Evolutionary conservation across 345 rosid genomes (phyloP).

Genomic region (Syzygium aqueum): DNA sequence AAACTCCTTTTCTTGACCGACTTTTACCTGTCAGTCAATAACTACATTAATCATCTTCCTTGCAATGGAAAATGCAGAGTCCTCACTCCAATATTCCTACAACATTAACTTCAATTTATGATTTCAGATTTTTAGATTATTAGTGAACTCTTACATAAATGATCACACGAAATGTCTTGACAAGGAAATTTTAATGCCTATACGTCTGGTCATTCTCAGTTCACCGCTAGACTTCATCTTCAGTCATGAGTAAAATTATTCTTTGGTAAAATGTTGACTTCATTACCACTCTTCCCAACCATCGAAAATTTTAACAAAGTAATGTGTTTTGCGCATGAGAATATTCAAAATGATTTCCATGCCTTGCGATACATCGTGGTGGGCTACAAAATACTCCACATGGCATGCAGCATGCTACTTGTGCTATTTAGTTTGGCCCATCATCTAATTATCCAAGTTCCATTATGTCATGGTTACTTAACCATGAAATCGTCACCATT

Average conservation of each 20-base stretch:
- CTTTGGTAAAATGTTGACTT: neutral
- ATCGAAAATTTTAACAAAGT: neutral
- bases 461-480: neutral
- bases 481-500: neutral
- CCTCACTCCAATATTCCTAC: neutral
- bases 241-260: neutral
- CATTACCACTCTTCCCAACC: neutral
- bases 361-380: neutral
- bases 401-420: neutral
- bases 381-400: neutral
- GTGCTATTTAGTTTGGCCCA: neutral
- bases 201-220: neutral
- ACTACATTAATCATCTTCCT: neutral
- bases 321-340: neutral
- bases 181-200: neutral
- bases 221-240: neutral
- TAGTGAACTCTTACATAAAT: neutral
- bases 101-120: neutral
- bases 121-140: neutral
- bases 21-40: constrained; percentile 24
- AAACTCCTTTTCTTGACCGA: constrained; percentile 21
- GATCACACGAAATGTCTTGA: neutral
- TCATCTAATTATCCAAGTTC: neutral
- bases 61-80: neutral
- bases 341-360: neutral